These are phyloP conservation scores for Lactifluus volemus DNA, from an alignment of 768 basidiomycete species.

Conservation along the genomic window DNA sequence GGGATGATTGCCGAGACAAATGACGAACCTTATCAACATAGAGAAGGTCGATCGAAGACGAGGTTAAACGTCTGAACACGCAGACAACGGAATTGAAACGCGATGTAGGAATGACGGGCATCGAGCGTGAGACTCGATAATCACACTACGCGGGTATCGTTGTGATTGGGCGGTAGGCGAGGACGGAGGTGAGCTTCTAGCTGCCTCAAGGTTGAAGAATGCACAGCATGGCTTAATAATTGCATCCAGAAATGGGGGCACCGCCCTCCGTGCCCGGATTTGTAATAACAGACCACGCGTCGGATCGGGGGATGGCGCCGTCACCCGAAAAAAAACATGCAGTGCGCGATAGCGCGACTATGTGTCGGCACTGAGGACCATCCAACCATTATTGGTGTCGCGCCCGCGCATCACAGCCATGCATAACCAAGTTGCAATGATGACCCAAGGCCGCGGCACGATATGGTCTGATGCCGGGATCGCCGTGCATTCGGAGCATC, in stretches of 20 bases:
- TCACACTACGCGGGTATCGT: background rate
- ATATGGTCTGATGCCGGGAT: background rate
- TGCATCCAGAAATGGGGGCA: background rate
- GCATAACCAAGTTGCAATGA: background rate
- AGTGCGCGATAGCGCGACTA: too few relatives aligned
- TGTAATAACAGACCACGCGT: background rate
- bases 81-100: background rate
- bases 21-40: background rate
- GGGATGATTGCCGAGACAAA: background rate
- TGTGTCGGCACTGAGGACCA: too few relatives aligned
- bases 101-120: background rate
- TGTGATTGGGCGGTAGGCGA: background rate
- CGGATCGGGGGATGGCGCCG: background rate
- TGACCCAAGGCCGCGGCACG: background rate
- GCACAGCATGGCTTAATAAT: background rate
- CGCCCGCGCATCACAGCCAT: background rate
- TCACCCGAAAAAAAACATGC: too few relatives aligned
- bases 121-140: background rate
- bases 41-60: background rate
- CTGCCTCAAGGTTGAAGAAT: background rate
- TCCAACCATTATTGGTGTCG: too few relatives aligned
- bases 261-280: background rate
- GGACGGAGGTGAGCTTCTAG: background rate
- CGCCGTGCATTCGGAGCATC: background rate
- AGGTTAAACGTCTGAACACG: background rate